These are phyloP conservation scores for Botrytis fabae DNA, from an alignment of 2,329 filamentous ascomycete genomes.

Conservation along the genomic window DNA sequence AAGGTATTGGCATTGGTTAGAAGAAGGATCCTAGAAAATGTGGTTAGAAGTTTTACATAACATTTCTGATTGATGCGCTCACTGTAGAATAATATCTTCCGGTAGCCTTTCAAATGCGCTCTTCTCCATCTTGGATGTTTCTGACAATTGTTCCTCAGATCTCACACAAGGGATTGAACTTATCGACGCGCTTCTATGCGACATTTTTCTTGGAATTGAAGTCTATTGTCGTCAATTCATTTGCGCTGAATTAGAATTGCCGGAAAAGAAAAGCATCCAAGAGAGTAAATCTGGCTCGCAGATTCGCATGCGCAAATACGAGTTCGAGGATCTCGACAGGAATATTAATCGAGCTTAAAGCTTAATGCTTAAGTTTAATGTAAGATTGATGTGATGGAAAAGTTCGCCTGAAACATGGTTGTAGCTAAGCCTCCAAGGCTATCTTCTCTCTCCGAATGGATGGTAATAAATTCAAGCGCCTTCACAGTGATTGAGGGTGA, in stretches of 20 bases:
- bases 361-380: not conserved
- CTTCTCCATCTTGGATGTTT: constrained; percentile 20
- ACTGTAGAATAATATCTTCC: constrained; percentile 71
- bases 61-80: constrained; percentile 39
- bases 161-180: constrained; percentile 15
- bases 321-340: not conserved
- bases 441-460: not conserved
- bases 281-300: constrained; percentile 3
- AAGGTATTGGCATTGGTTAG: constrained; percentile 62
- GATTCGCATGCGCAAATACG: constrained; percentile 2
- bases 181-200: constrained; percentile 14
- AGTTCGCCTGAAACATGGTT: constrained; percentile 1
- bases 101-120: constrained; percentile 56
- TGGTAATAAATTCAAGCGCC: not conserved
- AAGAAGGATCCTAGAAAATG: constrained; percentile 56
- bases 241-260: not conserved
- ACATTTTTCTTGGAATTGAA: not conserved
- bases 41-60: constrained; percentile 21
- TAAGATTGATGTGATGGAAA: not conserved
- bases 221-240: not conserved
- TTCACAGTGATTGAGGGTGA: not conserved
- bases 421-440: constrained; percentile 13
- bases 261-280: not conserved
- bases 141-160: constrained; percentile 6
- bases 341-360: not conserved